Base-by-base conservation (phyloP, 371 early-diverging fungal species). In the Mucor racemosus region DNA sequence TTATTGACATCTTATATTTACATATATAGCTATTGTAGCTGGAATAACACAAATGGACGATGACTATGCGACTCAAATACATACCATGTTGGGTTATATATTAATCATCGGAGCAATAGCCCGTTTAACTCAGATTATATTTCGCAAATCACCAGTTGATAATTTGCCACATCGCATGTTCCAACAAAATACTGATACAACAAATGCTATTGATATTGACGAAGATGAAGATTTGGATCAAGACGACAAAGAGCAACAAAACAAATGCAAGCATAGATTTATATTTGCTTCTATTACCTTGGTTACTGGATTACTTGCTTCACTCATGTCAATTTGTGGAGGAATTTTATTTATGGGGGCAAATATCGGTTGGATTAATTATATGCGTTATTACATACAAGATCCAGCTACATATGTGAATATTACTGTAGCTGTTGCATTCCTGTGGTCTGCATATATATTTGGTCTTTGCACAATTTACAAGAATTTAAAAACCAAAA, bases 391-490 rank as follows among this genome's bases (percentile, higher is more conserved):
- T 40, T 79, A 79, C 60, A 59, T 79, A 31, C 9, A 39, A n/a
- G 79, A 79, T 53, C 73, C 82, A 1, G 21, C 75, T 0, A 77
- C 75, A 1, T 79, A 79, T 55, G 64, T 81, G 36, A 81, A 81
- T 60, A 53, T 73, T 2, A 69, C 58, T 17, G 38, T 79, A 10
- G 79, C 79, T 2, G 59, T 71, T 21, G 60, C 82, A 26, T 81
- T 81, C 56, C 41, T 78, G 15, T 81, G 79, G 79, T 69, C 70
- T 60, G 54, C 71, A 17, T 81, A 77, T 60, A 58, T 79, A 7
- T 71, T 78, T 58, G 65, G 96, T 58, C 76, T 98, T 21, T 81
- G 78, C 60, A 86, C 82, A 5, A 84, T 97, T 17, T 87, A 90
- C 58, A 77, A 60, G 17, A 61, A 65, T 34, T 42, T 72, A 7